Conservation (phyloP, 257 asterid species). For the Nemophila menziesii region DNA sequence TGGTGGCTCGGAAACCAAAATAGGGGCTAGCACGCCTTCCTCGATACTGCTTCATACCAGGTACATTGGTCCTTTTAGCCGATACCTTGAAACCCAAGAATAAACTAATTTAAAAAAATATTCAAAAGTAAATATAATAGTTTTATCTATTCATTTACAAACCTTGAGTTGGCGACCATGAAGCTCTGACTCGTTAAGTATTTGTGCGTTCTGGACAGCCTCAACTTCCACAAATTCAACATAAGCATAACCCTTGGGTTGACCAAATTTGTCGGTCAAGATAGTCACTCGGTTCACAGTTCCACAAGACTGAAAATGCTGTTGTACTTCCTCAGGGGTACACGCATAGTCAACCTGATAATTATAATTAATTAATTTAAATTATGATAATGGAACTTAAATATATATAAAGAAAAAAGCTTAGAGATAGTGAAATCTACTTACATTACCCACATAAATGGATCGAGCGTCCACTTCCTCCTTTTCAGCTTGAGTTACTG, state of each 20-base stretch:
- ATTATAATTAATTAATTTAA: constrained; percentile 1
- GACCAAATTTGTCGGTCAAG: constrained; percentile 95
- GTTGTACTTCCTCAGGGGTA: constrained; percentile 98
- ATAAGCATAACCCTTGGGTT: constrained; percentile 95
- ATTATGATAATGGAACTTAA: too few relatives aligned
- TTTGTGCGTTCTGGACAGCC: constrained; percentile 79
- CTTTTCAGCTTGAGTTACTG: constrained; percentile 56
- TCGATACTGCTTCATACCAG: constrained; percentile 37
- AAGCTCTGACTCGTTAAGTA: constrained; percentile 79
- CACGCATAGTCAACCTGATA: constrained; percentile 91
- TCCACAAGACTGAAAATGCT: constrained; percentile 92
- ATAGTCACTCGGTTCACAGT: constrained; percentile 92
- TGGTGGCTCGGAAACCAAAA: constrained; percentile 23
- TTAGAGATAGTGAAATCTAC: constrained; percentile 28
- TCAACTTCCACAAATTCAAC: constrained; percentile 89
- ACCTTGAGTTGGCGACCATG: constrained; percentile 98
- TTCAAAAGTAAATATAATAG: too few relatives aligned
- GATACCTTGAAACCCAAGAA: neutral
- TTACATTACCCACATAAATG: constrained; percentile 85
- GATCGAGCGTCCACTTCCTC: constrained; percentile 90
- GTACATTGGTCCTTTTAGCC: constrained; percentile 5
- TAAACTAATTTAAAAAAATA: constrained; percentile 9
- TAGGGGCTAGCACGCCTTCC: constrained; percentile 34
- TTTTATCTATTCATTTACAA: too few relatives aligned
- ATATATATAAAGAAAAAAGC: too few relatives aligned